Conservation (phyloP, 2,329 filamentous ascomycete species). For the Penicillium sp. region DNA sequence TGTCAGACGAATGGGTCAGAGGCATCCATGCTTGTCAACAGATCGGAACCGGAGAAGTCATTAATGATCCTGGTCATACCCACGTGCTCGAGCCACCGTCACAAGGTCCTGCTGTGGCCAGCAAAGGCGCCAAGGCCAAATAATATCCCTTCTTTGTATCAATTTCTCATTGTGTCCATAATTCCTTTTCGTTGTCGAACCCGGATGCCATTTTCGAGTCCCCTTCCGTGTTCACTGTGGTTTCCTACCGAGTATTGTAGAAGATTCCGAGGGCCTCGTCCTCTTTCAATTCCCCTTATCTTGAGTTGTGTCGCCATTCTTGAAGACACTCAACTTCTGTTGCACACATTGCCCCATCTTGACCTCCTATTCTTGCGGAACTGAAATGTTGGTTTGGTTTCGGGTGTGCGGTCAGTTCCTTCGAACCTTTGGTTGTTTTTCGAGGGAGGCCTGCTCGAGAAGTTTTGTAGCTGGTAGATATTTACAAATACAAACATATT, state of each 20-base stretch:
- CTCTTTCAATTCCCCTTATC: neutral
- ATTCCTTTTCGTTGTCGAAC: slow-evolving; percentile 7
- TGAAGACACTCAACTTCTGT: neutral
- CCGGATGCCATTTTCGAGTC: slow-evolving; percentile 4
- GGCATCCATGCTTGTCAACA: slow-evolving; percentile 81
- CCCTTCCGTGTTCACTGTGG: slow-evolving; percentile 1
- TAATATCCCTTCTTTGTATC: slow-evolving; percentile 26
- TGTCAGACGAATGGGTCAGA: slow-evolving; percentile 87
- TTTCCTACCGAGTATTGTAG: slow-evolving; percentile 11
- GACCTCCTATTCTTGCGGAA: neutral
- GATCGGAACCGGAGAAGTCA: slow-evolving; percentile 70
- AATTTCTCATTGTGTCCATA: slow-evolving; percentile 21
- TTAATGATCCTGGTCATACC: slow-evolving; percentile 73
- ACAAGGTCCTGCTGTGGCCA: slow-evolving; percentile 34
- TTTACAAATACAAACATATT: neutral
- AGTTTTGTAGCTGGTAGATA: neutral
- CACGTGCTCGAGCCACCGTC: slow-evolving; percentile 77
- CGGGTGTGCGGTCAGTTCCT: neutral
- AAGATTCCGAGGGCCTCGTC: slow-evolving; percentile 1
- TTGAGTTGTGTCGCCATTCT: slow-evolving; percentile 1
- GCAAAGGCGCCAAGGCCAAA: slow-evolving; percentile 35
- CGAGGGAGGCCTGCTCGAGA: neutral
- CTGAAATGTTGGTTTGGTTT: neutral
- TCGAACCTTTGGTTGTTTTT: neutral
- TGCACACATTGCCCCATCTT: neutral